phyloP scores from a whole-genome alignment of 345 rosid species.

The Triadica sebifera region DNA sequence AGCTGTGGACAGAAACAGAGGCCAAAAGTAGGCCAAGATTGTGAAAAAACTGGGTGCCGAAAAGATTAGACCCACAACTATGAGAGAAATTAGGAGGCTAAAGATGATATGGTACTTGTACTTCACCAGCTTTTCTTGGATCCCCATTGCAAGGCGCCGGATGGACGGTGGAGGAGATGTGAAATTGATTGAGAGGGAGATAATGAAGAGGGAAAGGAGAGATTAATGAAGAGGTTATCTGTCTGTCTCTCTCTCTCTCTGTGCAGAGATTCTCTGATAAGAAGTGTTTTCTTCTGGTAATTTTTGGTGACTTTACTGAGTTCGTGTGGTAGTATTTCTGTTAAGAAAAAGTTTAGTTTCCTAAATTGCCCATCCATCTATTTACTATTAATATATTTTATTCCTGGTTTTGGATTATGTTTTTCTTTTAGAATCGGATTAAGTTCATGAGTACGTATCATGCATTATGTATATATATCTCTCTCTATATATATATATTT shows the following conservation, averaged over 20 bases:
- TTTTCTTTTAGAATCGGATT: no score
- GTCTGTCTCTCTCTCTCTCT: not conserved
- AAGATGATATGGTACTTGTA: constrained; percentile 55
- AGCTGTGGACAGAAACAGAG: constrained; percentile 82
- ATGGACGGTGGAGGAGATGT: not conserved
- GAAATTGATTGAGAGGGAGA: not conserved
- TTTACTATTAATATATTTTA: no score
- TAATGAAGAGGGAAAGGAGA: not conserved
- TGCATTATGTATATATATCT: no score
- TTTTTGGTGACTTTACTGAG: not conserved
- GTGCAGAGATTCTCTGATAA: constrained; percentile 33
- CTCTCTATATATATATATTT: no score
- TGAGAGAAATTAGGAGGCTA: constrained; percentile 31
- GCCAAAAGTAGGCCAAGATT: constrained; percentile 81
- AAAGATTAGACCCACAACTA: constrained; percentile 35
- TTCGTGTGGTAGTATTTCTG: not conserved
- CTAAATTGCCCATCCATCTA: not conserved
- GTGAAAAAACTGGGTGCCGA: constrained; percentile 72
- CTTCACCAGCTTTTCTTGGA: constrained; percentile 54
- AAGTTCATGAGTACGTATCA: no score
- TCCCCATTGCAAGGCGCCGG: constrained; percentile 43
- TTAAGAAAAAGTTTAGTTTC: not conserved
- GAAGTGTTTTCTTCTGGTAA: constrained; percentile 3
- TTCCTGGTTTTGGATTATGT: no score
- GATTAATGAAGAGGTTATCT: not conserved